Percentiles rank a stretch among this genome's conserved stretches.
phyloP scores from a whole-genome alignment of 345 rosid species.

The Corymbia maculata region DNA sequence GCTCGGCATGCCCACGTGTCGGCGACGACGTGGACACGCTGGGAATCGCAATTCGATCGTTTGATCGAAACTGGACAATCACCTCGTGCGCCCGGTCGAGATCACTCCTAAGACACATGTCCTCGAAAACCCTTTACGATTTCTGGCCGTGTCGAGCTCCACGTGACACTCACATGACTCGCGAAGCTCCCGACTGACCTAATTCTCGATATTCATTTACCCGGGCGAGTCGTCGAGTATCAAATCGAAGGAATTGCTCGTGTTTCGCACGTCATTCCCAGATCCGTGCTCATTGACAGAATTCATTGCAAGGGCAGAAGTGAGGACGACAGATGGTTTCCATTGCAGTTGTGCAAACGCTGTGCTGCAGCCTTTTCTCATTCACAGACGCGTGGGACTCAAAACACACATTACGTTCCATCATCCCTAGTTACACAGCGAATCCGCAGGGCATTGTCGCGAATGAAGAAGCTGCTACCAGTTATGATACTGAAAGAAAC shows the following conservation, averaged over 20 bases:
- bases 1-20: background rate
- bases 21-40: background rate
- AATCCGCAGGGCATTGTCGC: background rate
- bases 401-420: background rate
- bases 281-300: background rate
- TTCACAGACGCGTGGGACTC: background rate
- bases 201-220: background rate
- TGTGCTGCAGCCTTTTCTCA: background rate
- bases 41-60: background rate
- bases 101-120: fast-evolving
- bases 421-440: background rate
- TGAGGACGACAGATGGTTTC: background rate
- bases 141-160: background rate
- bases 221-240: background rate
- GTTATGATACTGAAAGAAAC: background rate
- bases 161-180: background rate
- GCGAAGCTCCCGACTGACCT: background rate
- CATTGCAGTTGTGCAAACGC: background rate
- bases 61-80: too few species aligned
- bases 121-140: background rate
- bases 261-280: background rate
- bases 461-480: background rate
- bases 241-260: background rate
- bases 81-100: background rate
- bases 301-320: background rate